Conservation (phyloP, 345 rosid species). For the Camelina hispida region DNA sequence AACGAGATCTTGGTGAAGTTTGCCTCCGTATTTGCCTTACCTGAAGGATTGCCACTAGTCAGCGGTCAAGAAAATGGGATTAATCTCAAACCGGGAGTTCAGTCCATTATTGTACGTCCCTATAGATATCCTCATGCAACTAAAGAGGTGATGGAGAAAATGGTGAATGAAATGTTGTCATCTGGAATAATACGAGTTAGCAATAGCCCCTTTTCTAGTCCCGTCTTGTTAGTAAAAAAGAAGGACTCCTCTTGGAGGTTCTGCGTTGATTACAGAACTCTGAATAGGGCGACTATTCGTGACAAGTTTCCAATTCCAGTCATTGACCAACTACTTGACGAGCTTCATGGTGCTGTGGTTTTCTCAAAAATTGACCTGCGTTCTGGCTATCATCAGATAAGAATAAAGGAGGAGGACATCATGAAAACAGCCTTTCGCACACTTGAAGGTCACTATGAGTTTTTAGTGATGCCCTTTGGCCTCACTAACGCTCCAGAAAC, state of each 20-base stretch:
- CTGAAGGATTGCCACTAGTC: too few species aligned
- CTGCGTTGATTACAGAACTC: too few species aligned
- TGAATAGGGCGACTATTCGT: not conserved
- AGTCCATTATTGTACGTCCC: too few species aligned
- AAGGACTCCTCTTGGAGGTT: not conserved
- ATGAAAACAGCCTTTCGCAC: not conserved
- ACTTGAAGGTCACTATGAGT: not conserved
- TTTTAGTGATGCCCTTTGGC: not conserved
- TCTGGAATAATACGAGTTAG: not conserved
- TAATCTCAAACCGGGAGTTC: too few species aligned
- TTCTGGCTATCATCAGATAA: not conserved
- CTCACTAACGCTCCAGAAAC: not conserved
- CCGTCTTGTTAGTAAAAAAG: not conserved
- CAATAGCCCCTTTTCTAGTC: not conserved
- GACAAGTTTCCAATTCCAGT: not conserved
- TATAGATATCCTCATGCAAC: too few species aligned
- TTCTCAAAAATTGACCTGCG: not conserved
- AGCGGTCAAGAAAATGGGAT: too few species aligned
- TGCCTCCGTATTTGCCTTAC: too few species aligned
- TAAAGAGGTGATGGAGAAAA: too few species aligned
- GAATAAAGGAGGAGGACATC: not conserved
- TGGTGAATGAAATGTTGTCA: not conserved
- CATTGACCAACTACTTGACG: not conserved
- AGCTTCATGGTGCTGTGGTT: accelerated
- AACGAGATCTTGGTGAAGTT: too few species aligned